Conservation (phyloP, 306 rosid genomes). For the Carpinus fangiana region DNA sequence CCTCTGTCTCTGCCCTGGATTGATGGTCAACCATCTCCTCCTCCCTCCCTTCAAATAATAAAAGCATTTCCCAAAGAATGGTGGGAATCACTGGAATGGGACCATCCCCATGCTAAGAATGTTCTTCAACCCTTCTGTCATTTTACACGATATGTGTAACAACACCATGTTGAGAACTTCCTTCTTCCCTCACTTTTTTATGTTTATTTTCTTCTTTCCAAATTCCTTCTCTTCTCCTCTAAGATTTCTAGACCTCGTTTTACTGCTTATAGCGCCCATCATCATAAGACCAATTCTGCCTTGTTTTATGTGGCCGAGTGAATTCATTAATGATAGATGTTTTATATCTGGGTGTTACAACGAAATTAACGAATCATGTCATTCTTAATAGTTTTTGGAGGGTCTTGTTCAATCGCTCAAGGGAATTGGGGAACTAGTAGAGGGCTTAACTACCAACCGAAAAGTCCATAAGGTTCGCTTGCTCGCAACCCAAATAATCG, state of each 20-base stretch:
- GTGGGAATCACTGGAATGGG: constrained; percentile 19
- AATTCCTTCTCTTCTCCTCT: no score
- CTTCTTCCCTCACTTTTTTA: no score
- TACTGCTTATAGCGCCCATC: not conserved
- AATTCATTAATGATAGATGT: no score
- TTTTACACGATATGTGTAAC: not conserved
- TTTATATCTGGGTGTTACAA: not conserved
- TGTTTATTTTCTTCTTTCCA: no score
- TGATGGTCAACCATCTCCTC: not conserved
- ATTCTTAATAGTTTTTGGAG: not conserved
- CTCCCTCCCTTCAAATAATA: not conserved
- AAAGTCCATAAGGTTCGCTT: no score
- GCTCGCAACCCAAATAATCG: no score
- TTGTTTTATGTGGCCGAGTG: not conserved
- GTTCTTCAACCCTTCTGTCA: not conserved
- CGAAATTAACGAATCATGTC: no score
- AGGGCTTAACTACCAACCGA: no score
- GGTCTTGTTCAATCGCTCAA: no score
- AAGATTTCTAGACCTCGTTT: not conserved
- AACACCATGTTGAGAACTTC: not conserved
- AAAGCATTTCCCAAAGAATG: not conserved
- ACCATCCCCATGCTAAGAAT: not conserved
- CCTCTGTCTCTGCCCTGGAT: not conserved
- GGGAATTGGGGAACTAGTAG: no score
- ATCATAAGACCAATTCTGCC: not conserved